These are phyloP conservation scores for Blastocystis sp. DNA, from an alignment of 352 stramenopile species.

Conservation along the genomic window DNA sequence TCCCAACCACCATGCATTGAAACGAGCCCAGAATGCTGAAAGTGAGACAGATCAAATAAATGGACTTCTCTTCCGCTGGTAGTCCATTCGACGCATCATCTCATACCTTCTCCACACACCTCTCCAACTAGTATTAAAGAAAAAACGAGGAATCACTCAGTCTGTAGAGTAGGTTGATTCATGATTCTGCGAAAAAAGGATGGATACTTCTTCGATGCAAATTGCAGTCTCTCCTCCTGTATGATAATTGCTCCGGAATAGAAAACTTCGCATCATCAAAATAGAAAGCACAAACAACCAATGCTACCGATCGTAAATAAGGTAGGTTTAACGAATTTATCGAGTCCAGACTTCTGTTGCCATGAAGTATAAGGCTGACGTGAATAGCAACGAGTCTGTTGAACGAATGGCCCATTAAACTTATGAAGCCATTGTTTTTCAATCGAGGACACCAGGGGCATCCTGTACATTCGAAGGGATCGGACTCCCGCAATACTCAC, in stretches of 20 bases:
- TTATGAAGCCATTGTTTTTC: too few relatives aligned
- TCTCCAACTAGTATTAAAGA: neutral
- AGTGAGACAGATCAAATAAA: neutral
- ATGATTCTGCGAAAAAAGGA: neutral
- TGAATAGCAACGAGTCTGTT: too few relatives aligned
- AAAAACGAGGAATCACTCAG: neutral
- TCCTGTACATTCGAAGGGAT: too few relatives aligned
- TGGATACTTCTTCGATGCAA: neutral
- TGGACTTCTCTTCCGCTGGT: neutral
- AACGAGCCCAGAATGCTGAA: neutral
- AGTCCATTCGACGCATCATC: neutral
- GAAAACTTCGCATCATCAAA: neutral
- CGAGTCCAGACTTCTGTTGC: neutral
- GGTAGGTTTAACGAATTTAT: conserved; percentile 23
- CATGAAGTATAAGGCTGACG: neutral
- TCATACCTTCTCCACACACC: conserved; percentile 7
- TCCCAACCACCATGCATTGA: neutral
- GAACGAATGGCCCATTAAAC: too few relatives aligned
- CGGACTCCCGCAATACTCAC: too few relatives aligned
- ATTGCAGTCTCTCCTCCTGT: conserved; percentile 3
- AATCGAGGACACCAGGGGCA: too few relatives aligned
- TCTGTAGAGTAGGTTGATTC: neutral
- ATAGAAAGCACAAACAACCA: neutral
- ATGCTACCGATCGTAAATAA: conserved; percentile 1
- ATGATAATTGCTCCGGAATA: conserved; percentile 17